Conservation (phyloP, 495 filamentous ascomycete genomes). For the Trypethelium eluteriae region DNA sequence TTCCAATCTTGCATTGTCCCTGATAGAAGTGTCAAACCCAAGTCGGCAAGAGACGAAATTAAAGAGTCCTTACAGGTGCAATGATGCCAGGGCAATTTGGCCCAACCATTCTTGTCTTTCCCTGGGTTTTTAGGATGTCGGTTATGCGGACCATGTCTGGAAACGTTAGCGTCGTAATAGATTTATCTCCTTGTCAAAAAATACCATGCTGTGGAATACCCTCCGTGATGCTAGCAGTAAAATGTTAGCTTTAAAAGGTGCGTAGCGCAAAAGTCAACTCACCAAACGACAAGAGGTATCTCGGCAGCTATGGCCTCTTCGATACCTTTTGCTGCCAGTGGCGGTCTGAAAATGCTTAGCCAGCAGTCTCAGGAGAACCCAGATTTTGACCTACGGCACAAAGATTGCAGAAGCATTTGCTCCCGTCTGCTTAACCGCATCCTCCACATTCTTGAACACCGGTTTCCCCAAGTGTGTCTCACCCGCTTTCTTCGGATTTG, state of each 20-base stretch:
- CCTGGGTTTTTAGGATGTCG: slow-evolving; percentile 93
- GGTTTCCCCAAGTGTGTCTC: slow-evolving; percentile 79
- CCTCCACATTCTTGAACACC: slow-evolving; percentile 82
- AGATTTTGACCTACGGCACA: slow-evolving; percentile 56
- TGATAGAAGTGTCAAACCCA: slow-evolving; percentile 22
- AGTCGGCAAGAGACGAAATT: too few relatives aligned
- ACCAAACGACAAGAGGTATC: slow-evolving; percentile 86
- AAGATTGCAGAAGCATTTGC: slow-evolving; percentile 93
- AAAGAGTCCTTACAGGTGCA: slow-evolving; percentile 53
- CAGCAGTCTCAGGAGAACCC: background rate
- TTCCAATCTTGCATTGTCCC: slow-evolving; percentile 99
- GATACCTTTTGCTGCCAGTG: slow-evolving; percentile 85
- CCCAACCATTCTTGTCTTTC: slow-evolving; percentile 90
- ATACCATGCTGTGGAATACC: slow-evolving; percentile 80
- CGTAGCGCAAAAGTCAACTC: slow-evolving; percentile 23
- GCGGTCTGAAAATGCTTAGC: slow-evolving; percentile 50
- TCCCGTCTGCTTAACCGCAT: slow-evolving; percentile 86
- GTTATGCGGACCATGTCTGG: slow-evolving; percentile 98
- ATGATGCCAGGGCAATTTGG: slow-evolving; percentile 99
- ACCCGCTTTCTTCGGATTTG: slow-evolving; percentile 98
- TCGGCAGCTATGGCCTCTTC: slow-evolving; percentile 94
- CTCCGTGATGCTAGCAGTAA: slow-evolving; percentile 70
- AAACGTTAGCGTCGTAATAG: slow-evolving; percentile 16
- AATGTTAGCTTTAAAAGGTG: slow-evolving; percentile 20
- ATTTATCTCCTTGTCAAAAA: slow-evolving; percentile 24